Percentiles rank a stretch among this genome's conserved stretches.
Evolutionary conservation across 116 monocot species (phyloP).

Genomic region (Posidonia oceanica): DNA sequence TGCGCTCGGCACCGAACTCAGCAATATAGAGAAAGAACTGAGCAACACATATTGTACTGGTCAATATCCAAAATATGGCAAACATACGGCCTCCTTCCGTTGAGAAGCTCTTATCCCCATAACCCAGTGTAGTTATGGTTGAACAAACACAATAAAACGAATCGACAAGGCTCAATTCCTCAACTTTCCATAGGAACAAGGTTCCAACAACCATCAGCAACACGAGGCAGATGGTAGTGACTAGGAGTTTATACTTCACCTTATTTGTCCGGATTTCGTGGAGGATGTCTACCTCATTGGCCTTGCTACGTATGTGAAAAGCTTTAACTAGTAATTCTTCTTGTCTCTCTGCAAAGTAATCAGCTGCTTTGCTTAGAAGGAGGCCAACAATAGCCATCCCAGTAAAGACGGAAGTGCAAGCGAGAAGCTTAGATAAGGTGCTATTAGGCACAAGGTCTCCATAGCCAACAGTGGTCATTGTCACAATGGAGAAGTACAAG

Average conservation of each 20-base stretch:
- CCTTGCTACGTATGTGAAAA: slow-evolving; percentile 31
- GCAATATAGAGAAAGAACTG: slow-evolving; percentile 89
- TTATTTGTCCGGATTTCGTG: slow-evolving; percentile 43
- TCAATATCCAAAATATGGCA: slow-evolving; percentile 77
- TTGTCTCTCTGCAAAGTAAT: slow-evolving; percentile 88
- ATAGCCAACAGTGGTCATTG: slow-evolving; percentile 96
- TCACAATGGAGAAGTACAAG: slow-evolving; percentile 88
- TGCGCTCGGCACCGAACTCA: slow-evolving; percentile 48
- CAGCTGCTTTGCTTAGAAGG: slow-evolving; percentile 65
- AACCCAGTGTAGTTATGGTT: slow-evolving; percentile 90
- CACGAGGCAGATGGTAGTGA: slow-evolving; percentile 19
- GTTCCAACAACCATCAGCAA: slow-evolving; percentile 38
- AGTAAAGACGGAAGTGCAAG: slow-evolving; percentile 70
- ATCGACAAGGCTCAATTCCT: slow-evolving; percentile 61
- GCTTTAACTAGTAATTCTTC: slow-evolving; percentile 62
- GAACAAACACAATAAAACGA: slow-evolving; percentile 95
- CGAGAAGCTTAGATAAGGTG: slow-evolving; percentile 51
- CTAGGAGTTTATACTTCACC: slow-evolving; percentile 53
- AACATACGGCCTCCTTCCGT: slow-evolving; percentile 52
- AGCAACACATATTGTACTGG: slow-evolving; percentile 55
- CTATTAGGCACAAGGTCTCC: slow-evolving; percentile 86
- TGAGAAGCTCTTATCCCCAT: slow-evolving; percentile 96
- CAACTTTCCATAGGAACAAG: slow-evolving; percentile 44
- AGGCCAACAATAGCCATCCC: slow-evolving; percentile 78
- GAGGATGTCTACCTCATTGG: slow-evolving; percentile 24